Base-by-base conservation (phyloP, 306 rosid genomes). In the Erythrophleum fordii region DNA sequence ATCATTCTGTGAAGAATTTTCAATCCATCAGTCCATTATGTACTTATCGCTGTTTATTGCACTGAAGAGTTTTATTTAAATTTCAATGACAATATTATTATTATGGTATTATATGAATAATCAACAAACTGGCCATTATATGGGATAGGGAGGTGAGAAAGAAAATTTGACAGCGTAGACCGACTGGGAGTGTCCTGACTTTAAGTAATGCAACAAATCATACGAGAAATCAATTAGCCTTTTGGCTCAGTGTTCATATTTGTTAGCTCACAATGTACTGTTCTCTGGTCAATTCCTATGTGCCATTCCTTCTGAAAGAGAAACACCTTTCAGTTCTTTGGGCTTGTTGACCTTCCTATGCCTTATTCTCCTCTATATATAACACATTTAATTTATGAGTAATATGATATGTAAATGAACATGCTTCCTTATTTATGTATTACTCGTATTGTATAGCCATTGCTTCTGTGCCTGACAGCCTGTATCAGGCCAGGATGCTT, bases 311-410 rank as follows among this genome's bases (percentile, higher is more conserved):
- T 62, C 72, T 62, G 14, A 49, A 72, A 72, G 20, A 8, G 51
- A 71, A 29, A 25, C 62, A 59, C 37, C 59, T 37, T 73, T 56
- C 37, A 18, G 39, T 41, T 82, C 69, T 62, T 52, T 71, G 45
- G 59, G 69, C 59, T 56, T 52, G 68, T 61, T 48, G 11, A 45
- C 69, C 53, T 69, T 83, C 20, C 53, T 62, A n/a, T n/a, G n/a
- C n/a, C 41, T 46, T 16, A 70, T 70, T 26, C 16, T 70, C 41
- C 41, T 26, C 7, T 25, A 45, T 46, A 3, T 70, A 14, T 70
- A 26, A 20, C 23, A 17, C 55, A 44, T 26, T 70, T 26, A 18
- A 52, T 46, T 17, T 29, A 71, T 44, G 20, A 69, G 2, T 25
- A 11, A 26, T 12, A 25, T 69, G 58, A 69, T 26, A 45, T 44